Base-by-base conservation (phyloP, 495 filamentous ascomycete genomes). In the Pyrenula aspistea region DNA sequence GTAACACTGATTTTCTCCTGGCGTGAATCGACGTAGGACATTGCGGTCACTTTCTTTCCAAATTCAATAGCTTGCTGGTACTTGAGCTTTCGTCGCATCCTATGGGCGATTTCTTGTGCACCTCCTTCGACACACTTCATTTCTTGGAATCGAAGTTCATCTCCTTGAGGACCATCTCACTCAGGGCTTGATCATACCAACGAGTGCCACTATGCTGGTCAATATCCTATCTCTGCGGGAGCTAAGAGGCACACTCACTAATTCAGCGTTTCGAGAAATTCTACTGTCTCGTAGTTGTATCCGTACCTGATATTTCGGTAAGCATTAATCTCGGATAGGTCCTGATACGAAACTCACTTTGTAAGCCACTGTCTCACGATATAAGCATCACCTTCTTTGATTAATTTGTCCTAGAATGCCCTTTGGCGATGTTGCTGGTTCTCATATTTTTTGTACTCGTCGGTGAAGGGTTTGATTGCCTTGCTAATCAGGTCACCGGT, bases 41-140 rank as follows among this genome's bases (percentile, higher is more conserved):
- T n/a, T n/a, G n/a, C n/a, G n/a, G n/a, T n/a, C n/a, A n/a, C n/a
- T n/a, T n/a, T n/a, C n/a, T n/a, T n/a, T n/a, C n/a, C n/a, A n/a
- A n/a, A n/a, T n/a, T n/a, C n/a, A n/a, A n/a, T n/a, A n/a, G n/a
- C n/a, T n/a, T n/a, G n/a, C n/a, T n/a, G n/a, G n/a, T n/a, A n/a
- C n/a, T n/a, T 50, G 10, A 53, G 12, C 25, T 56, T 21, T 24
- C 15, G 8, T 4, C 8, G 8, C 63, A 67, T 67, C 19, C 20
- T 57, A 12, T 61, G 51, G 12, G 59, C 59, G 12, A 67, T 22
- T 51, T 56, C 24, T 24, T 58, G 56, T 12, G 57, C 50, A 2
- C 64, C 64, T 2, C 64, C 64, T 11, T 31, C 47, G 2, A 67
- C 56, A 23, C 58, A 63, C 15, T 55, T 56, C 63, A 42, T 42